phyloP scores from a whole-genome alignment of 1,139 yeast genomes.

The Sugiyamaella pinicola region DNA sequence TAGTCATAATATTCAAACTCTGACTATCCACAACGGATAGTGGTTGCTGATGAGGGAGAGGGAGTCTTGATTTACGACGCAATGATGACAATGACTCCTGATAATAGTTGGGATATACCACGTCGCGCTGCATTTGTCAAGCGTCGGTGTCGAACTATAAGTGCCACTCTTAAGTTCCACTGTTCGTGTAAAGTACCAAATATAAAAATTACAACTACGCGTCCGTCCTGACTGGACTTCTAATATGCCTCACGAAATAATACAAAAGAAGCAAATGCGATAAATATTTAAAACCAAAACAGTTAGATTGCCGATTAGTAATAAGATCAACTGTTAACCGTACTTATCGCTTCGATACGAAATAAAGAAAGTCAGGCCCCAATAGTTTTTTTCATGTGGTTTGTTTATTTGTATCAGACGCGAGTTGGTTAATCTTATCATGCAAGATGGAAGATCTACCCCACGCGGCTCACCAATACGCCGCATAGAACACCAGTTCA shows the following conservation, averaged over 20 bases:
- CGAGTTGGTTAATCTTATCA: constrained; percentile 12
- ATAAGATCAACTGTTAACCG: no score
- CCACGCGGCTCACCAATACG: constrained; percentile 7
- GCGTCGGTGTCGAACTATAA: background rate
- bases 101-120: background rate
- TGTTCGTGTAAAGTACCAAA: no score
- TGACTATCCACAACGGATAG: constrained; percentile 17
- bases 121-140: constrained; percentile 12
- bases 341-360: no score
- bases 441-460: background rate
- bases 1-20: constrained; percentile 19
- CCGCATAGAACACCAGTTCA: no score
- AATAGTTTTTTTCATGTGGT: constrained; percentile 1
- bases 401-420: constrained; percentile 15
- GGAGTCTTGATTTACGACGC: constrained; percentile 9
- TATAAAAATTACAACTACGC: no score
- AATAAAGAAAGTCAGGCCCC: no score
- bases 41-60: constrained; percentile 18
- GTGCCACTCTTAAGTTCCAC: background rate
- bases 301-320: no score
- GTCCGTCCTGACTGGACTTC: no score
- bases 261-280: no score
- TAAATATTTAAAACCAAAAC: no score
- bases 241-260: no score
- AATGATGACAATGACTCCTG: constrained; percentile 9